A percentile compares a stretch with the other conserved stretches of the same genome.
Conservation (phyloP, 495 filamentous ascomycete species). For the Hyphodiscus hymeniophilus region DNA sequence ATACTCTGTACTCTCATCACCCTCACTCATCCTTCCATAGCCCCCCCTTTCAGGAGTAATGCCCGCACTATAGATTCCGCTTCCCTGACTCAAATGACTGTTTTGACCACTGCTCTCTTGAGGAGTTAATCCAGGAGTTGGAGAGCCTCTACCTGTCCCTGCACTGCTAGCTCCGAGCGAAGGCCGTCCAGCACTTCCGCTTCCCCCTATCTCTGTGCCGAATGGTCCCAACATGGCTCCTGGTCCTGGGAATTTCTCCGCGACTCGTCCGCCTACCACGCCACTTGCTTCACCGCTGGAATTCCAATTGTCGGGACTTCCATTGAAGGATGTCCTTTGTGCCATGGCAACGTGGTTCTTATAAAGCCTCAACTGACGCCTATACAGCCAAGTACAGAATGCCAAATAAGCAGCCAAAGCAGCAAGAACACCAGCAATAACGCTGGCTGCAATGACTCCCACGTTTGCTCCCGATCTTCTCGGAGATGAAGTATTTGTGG, state of each 20-base stretch:
- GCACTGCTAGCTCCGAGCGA: conserved; percentile 16
- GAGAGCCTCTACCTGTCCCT: neutral
- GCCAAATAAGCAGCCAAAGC: conserved; percentile 54
- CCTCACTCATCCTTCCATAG: conserved; percentile 11
- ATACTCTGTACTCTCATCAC: conserved; percentile 9
- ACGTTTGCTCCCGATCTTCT: conserved; percentile 33
- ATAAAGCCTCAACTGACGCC: conserved; percentile 53
- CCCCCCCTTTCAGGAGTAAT: conserved; percentile 6
- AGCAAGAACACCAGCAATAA: conserved; percentile 51
- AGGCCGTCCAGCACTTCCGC: conserved; percentile 1
- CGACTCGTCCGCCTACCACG: conserved; percentile 13
- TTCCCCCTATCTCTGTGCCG: conserved; percentile 8
- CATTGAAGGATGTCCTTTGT: conserved; percentile 25
- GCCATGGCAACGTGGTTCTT: conserved; percentile 52
- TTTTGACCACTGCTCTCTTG: conserved; percentile 1
- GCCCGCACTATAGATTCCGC: conserved; percentile 1
- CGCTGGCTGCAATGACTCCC: conserved; percentile 55
- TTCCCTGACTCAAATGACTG: neutral
- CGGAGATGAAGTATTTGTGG: neutral
- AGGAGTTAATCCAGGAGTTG: conserved; percentile 1
- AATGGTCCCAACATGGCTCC: conserved; percentile 17
- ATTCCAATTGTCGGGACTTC: conserved; percentile 5
- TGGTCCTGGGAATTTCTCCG: neutral
- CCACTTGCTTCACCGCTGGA: neutral
- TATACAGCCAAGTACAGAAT: conserved; percentile 65